These are phyloP conservation scores for Jaltomata sinuosa DNA, from an alignment of 257 asterid species.

Conservation along the genomic window DNA sequence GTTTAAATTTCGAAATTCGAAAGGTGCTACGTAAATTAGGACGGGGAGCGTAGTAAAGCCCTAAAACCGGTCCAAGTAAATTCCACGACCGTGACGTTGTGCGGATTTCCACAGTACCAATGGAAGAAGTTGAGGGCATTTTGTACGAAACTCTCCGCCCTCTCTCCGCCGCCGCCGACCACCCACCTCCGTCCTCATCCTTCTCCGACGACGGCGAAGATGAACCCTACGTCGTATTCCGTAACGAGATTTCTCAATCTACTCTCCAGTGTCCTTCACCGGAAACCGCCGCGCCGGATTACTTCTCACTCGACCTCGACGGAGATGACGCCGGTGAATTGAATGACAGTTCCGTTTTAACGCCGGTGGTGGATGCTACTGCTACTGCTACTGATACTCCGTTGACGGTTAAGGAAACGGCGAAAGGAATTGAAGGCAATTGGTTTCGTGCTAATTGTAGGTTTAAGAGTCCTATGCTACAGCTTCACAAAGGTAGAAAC, in stretches of 20 bases:
- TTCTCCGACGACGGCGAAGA: constrained; percentile 20
- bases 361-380: constrained; percentile 13
- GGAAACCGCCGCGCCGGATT: constrained; percentile 55
- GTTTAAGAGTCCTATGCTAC: constrained; percentile 80
- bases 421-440: constrained; percentile 60
- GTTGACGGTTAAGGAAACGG: constrained; percentile 12
- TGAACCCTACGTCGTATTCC: constrained; percentile 55
- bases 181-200: constrained; percentile 13
- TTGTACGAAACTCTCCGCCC: constrained; percentile 65
- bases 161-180: constrained; percentile 11
- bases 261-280: constrained; percentile 26
- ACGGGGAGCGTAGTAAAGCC: too few relatives aligned
- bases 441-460: constrained; percentile 82
- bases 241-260: constrained; percentile 50
- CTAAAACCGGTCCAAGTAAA: neutral
- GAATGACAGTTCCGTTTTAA: constrained; percentile 1
- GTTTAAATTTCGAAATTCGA: too few relatives aligned
- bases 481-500: constrained; percentile 74
- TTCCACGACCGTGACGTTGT: neutral
- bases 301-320: constrained; percentile 72
- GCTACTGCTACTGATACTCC: too few relatives aligned
- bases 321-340: constrained; percentile 7
- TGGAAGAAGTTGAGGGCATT: constrained; percentile 36
- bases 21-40: too few relatives aligned
- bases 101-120: constrained; percentile 3